Percentiles rank a stretch among this genome's conserved stretches.
These are phyloP conservation scores for Puccinia novopanici DNA, from an alignment of 1,284 basidiomycete genomes.

Conservation along the genomic window DNA sequence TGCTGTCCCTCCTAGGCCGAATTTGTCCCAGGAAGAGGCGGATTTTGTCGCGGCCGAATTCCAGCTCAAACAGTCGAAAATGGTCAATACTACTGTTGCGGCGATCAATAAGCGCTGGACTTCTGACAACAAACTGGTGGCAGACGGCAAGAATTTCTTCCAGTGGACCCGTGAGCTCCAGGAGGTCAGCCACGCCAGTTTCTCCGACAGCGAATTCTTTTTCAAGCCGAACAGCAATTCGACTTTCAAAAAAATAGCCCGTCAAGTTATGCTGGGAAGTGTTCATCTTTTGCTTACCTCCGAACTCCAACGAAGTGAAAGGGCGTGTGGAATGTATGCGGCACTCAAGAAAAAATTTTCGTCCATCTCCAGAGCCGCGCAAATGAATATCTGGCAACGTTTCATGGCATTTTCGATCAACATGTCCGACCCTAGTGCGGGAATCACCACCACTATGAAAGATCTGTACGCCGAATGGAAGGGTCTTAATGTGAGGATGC, in stretches of 20 bases:
- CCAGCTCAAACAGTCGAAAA: background rate
- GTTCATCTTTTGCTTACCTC: background rate
- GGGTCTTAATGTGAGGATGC: background rate
- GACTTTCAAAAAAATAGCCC: background rate
- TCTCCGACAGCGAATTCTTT: background rate
- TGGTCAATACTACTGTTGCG: background rate
- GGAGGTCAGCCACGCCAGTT: background rate
- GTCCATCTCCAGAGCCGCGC: too few species aligned
- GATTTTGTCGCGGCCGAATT: background rate
- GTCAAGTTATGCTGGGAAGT: background rate
- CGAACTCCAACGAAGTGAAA: background rate
- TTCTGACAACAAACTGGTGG: background rate
- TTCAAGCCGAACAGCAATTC: background rate
- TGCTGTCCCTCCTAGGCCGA: too few species aligned
- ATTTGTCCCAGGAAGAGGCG: background rate
- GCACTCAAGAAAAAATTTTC: background rate
- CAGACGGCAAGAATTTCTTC: background rate
- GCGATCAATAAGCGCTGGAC: background rate
- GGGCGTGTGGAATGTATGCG: background rate
- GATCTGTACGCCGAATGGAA: background rate
- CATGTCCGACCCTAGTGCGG: background rate
- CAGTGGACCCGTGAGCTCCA: background rate
- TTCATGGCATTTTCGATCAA: background rate
- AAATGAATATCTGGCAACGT: background rate
- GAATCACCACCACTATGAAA: background rate